These are phyloP conservation scores for Pleomassaria siparia DNA, from an alignment of 2,329 filamentous ascomycete species.

Conservation along the genomic window DNA sequence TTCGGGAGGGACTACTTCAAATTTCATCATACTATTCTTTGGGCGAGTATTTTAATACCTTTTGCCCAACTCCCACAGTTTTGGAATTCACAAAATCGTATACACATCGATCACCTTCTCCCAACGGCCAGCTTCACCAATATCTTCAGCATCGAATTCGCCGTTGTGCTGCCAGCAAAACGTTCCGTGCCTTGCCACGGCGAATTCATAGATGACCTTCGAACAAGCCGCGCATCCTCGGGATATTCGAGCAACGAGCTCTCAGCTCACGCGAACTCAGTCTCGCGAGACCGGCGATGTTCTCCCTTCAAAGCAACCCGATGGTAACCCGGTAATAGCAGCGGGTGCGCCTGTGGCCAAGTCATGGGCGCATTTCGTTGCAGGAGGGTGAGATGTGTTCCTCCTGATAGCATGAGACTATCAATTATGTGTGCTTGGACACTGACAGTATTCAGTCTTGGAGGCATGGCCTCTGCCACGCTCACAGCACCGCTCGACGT, in stretches of 20 bases:
- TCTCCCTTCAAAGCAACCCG: slow-evolving; percentile 48
- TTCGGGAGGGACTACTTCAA: slow-evolving; percentile 16
- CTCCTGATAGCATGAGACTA: not conserved
- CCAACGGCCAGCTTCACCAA: not conserved
- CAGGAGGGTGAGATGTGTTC: slow-evolving; percentile 68
- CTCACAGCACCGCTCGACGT: slow-evolving; percentile 94
- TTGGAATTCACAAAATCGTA: not conserved
- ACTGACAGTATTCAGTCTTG: slow-evolving; percentile 59
- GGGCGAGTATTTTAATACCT: not conserved
- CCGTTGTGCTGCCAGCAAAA: not conserved
- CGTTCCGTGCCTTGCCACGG: not conserved
- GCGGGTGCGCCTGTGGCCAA: slow-evolving; percentile 57
- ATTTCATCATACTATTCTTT: slow-evolving; percentile 12
- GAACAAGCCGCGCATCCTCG: slow-evolving; percentile 35
- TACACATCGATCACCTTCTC: not conserved
- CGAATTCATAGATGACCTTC: slow-evolving; percentile 36
- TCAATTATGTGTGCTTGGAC: not conserved
- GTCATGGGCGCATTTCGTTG: slow-evolving; percentile 90
- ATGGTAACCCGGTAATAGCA: slow-evolving; percentile 42
- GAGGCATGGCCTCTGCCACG: slow-evolving; percentile 89
- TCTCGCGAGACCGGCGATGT: slow-evolving; percentile 65
- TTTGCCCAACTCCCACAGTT: not conserved
- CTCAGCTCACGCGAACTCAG: slow-evolving; percentile 43
- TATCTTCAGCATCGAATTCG: slow-evolving; percentile 3
- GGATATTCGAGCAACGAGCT: slow-evolving; percentile 27